A percentile compares a stretch with the other conserved stretches of the same genome.
These are phyloP conservation scores for Coemansia sp. DNA, from an alignment of 192 early-diverging fungal genomes.

Conservation along the genomic window DNA sequence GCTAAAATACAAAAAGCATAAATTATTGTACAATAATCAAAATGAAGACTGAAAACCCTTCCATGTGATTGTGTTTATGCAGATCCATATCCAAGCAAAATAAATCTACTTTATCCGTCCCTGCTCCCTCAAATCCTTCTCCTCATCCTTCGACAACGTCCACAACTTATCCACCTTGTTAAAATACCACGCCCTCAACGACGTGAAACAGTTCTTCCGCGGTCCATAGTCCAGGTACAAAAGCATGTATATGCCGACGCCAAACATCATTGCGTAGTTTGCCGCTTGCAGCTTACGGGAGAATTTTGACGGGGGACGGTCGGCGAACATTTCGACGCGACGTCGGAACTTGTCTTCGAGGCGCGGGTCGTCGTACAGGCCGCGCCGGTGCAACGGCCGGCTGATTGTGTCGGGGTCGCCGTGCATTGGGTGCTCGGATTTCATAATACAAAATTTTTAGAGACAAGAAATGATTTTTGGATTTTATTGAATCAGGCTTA, in stretches of 20 bases:
- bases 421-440: neutral
- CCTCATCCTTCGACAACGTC: slow-evolving; percentile 49
- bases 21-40: neutral
- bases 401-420: slow-evolving; percentile 10
- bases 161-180: slow-evolving; percentile 38
- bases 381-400: slow-evolving; percentile 40
- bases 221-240: slow-evolving; percentile 48
- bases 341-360: slow-evolving; percentile 48
- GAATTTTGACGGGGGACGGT: slow-evolving; percentile 37
- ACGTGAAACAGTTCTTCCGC: slow-evolving; percentile 43
- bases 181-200: slow-evolving; percentile 50
- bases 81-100: neutral
- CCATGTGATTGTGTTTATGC: too few species aligned
- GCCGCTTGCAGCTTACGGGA: slow-evolving; percentile 42
- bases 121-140: slow-evolving; percentile 48
- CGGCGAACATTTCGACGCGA: slow-evolving; percentile 38
- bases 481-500: neutral
- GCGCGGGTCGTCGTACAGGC: slow-evolving; percentile 35
- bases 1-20: neutral
- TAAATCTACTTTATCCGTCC: slow-evolving; percentile 28
- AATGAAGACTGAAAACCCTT: too few species aligned
- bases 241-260: slow-evolving; percentile 44
- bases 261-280: slow-evolving; percentile 50
- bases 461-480: neutral
- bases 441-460: neutral